phyloP scores from a whole-genome alignment of 2,329 filamentous ascomycete species.

The Fusarium begoniae region DNA sequence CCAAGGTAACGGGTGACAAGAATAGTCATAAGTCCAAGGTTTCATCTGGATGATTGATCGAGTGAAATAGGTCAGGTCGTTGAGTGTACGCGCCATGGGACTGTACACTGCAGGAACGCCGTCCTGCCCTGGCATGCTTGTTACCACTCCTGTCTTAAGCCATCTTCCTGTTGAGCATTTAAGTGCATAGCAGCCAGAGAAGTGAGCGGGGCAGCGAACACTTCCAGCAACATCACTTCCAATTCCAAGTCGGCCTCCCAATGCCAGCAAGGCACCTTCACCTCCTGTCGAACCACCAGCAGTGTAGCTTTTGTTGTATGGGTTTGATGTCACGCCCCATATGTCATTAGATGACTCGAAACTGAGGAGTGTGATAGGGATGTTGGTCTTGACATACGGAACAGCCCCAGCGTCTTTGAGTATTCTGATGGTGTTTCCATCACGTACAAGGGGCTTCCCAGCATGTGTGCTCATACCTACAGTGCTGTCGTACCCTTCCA shows the following conservation, averaged over 20 bases:
- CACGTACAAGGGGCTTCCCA: slow-evolving; percentile 70
- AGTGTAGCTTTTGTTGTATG: slow-evolving; percentile 84
- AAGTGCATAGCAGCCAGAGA: slow-evolving; percentile 87
- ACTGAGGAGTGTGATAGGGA: slow-evolving; percentile 85
- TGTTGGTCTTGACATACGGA: slow-evolving; percentile 91
- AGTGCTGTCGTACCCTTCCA: slow-evolving; percentile 83
- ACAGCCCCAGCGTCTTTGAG: slow-evolving; percentile 89
- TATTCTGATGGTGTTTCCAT: slow-evolving; percentile 78
- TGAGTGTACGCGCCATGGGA: slow-evolving; percentile 88
- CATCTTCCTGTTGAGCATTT: slow-evolving; percentile 89
- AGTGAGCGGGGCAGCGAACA: slow-evolving; percentile 87
- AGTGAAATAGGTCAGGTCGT: slow-evolving; percentile 86
- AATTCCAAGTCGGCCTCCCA: slow-evolving; percentile 86
- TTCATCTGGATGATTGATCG: slow-evolving; percentile 79
- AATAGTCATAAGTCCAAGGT: slow-evolving; percentile 90
- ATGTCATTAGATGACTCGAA: slow-evolving; percentile 83
- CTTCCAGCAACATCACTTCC: slow-evolving; percentile 92
- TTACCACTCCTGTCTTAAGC: slow-evolving; percentile 85
- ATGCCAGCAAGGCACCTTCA: slow-evolving; percentile 82
- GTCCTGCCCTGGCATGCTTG: slow-evolving; percentile 92
- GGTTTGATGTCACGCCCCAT: slow-evolving; percentile 86
- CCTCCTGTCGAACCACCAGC: slow-evolving; percentile 91
- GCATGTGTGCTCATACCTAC: slow-evolving; percentile 82
- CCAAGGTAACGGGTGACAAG: slow-evolving; percentile 87
- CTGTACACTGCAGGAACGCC: slow-evolving; percentile 89